Conservation (phyloP, 768 basidiomycete species). For the Holtermannia corniformis region DNA sequence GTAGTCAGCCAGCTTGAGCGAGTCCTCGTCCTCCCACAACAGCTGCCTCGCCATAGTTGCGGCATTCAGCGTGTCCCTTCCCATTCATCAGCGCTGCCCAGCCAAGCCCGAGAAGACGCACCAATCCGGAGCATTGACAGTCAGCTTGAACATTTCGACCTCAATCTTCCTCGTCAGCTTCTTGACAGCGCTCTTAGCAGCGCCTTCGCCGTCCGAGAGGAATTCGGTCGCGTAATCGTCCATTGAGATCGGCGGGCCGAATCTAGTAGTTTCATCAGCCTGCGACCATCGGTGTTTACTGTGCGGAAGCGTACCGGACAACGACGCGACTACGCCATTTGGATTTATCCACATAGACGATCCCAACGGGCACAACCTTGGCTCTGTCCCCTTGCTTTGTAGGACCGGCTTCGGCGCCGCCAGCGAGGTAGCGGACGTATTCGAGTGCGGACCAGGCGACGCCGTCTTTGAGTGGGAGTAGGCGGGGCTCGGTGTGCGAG, state of each 20-base stretch:
- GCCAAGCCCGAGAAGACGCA: slow-evolving; percentile 17
- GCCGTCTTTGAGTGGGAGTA: slow-evolving; percentile 80
- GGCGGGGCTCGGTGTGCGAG: slow-evolving; percentile 76
- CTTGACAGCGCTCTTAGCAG: slow-evolving; percentile 71
- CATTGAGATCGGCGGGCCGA: slow-evolving; percentile 69
- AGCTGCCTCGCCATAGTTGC: slow-evolving; percentile 89
- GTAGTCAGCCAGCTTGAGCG: slow-evolving; percentile 70
- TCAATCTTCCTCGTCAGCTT: slow-evolving; percentile 68
- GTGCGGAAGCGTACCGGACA: slow-evolving; percentile 36
- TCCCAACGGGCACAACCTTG: slow-evolving; percentile 68
- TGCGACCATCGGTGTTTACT: background rate
- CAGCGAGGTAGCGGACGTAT: slow-evolving; percentile 64
- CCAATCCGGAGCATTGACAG: slow-evolving; percentile 93
- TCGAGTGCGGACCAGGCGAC: slow-evolving; percentile 92
- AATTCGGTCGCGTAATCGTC: slow-evolving; percentile 69
- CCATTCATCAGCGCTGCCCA: background rate
- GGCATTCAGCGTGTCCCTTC: slow-evolving; percentile 78
- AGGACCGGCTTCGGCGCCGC: slow-evolving; percentile 29
- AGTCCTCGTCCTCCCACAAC: slow-evolving; percentile 74
- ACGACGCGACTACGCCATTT: slow-evolving; percentile 85
- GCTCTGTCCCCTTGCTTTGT: slow-evolving; percentile 46
- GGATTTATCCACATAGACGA: slow-evolving; percentile 91
- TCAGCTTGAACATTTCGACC: slow-evolving; percentile 58
- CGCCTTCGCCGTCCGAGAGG: slow-evolving; percentile 57
- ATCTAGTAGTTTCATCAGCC: slow-evolving; percentile 48